Conservation (phyloP, 2,329 filamentous ascomycete species). For the Periconia digitata region DNA sequence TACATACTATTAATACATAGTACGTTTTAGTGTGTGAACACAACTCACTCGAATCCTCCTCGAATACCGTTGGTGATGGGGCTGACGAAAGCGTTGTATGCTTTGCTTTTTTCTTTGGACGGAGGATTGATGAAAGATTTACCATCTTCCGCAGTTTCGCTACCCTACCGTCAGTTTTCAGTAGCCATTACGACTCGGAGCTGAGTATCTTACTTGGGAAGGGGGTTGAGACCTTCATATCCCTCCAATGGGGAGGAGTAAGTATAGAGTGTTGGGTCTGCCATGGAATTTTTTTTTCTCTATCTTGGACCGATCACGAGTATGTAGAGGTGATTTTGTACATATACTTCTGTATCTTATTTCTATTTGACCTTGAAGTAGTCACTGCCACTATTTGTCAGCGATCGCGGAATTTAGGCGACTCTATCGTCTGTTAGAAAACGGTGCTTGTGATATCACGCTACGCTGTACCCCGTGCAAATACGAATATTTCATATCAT, state of each 20-base stretch:
- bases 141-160: slow-evolving; percentile 68
- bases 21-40: no score
- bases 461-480: no score
- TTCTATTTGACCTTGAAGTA: no score
- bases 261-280: slow-evolving; percentile 47
- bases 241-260: slow-evolving; percentile 62
- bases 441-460: not conserved
- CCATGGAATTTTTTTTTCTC: slow-evolving; percentile 30
- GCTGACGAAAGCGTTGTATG: slow-evolving; percentile 69
- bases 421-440: slow-evolving; percentile 3
- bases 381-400: slow-evolving; percentile 36
- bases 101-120: slow-evolving; percentile 61
- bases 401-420: slow-evolving; percentile 28
- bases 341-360: no score
- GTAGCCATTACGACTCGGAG: no score
- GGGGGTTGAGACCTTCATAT: slow-evolving; percentile 58
- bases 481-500: no score
- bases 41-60: slow-evolving; percentile 70
- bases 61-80: slow-evolving; percentile 67
- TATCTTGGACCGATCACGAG: not conserved
- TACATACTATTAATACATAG: slow-evolving; percentile 13
- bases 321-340: no score
- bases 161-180: slow-evolving; percentile 23
- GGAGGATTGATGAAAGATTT: slow-evolving; percentile 74
- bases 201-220: slow-evolving; percentile 48